These are phyloP conservation scores for Aristolochia contorta DNA, from an alignment of 164 flowering plant species.

Conservation along the genomic window DNA sequence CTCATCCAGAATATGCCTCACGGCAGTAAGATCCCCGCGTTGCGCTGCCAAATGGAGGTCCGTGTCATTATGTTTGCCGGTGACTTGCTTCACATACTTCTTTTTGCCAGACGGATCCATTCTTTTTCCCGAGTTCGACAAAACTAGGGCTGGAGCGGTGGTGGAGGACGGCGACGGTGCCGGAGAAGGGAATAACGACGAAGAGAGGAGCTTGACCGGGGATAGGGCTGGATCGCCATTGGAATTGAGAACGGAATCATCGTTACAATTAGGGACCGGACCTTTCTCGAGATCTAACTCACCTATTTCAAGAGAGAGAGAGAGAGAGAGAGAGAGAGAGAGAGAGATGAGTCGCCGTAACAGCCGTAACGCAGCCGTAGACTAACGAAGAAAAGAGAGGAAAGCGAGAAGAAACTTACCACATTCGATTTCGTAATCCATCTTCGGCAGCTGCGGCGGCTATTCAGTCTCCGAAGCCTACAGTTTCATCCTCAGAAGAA, in stretches of 20 bases:
- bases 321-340: background rate
- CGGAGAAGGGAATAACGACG: constrained; percentile 1
- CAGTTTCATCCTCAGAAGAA: too few species aligned
- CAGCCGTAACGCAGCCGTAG: background rate
- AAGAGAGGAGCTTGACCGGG: background rate
- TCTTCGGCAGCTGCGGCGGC: too few species aligned
- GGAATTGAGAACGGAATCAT: background rate
- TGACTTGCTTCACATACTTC: constrained; percentile 88
- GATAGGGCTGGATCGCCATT: background rate
- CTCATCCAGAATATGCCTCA: constrained; percentile 51
- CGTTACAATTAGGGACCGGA: background rate
- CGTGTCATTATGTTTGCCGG: constrained; percentile 74
- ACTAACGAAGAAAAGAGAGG: background rate
- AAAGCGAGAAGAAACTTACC: too few species aligned
- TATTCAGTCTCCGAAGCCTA: too few species aligned
- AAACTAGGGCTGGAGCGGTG: constrained; percentile 16
- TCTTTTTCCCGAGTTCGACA: constrained; percentile 63
- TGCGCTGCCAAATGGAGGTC: constrained; percentile 78
- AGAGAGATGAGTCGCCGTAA: background rate
- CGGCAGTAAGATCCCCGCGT: constrained; percentile 51
- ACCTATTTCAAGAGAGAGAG: background rate
- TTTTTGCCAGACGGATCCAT: constrained; percentile 52
- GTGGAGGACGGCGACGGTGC: constrained; percentile 1
- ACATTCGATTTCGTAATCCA: too few species aligned
- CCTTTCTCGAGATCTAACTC: background rate